phyloP scores from a whole-genome alignment of 345 rosid species.

The Anacardium occidentale region DNA sequence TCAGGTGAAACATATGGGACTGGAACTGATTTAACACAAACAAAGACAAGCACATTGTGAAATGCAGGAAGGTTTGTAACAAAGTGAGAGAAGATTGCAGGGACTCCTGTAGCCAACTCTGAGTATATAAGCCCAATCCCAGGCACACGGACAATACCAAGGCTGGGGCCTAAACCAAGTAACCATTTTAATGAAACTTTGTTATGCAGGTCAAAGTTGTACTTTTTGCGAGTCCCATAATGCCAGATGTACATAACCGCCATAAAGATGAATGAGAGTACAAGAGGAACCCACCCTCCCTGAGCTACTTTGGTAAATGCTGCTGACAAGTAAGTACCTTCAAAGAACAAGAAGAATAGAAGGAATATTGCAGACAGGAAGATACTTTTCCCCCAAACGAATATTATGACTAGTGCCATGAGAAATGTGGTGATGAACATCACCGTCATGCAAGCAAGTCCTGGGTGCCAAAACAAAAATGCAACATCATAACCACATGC shows the following conservation, averaged over 20 bases:
- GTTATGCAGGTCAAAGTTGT: constrained; percentile 88
- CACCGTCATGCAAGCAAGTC: constrained; percentile 85
- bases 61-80: constrained; percentile 95
- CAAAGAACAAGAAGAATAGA: constrained; percentile 63
- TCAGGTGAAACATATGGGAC: constrained; percentile 85
- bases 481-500: constrained; percentile 9
- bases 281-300: constrained; percentile 93
- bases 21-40: constrained; percentile 94
- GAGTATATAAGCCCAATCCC: constrained; percentile 94
- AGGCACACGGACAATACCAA: constrained; percentile 91
- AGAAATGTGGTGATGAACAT: constrained; percentile 88
- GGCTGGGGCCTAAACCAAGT: constrained; percentile 93
- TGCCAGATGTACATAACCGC: constrained; percentile 85
- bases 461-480: constrained; percentile 44
- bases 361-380: constrained; percentile 61
- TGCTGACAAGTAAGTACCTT: constrained; percentile 84
- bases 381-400: constrained; percentile 68
- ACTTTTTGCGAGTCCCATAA: constrained; percentile 86
- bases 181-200: constrained; percentile 91
- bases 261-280: constrained; percentile 65
- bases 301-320: constrained; percentile 74
- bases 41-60: constrained; percentile 83
- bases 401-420: constrained; percentile 79
- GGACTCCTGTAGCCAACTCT: constrained; percentile 89
- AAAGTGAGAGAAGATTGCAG: constrained; percentile 92